Evolutionary conservation across 345 rosid species (phyloP), one percentile per base, ranked within the genome.

Genomic region (Gossypium stocksii): DNA sequence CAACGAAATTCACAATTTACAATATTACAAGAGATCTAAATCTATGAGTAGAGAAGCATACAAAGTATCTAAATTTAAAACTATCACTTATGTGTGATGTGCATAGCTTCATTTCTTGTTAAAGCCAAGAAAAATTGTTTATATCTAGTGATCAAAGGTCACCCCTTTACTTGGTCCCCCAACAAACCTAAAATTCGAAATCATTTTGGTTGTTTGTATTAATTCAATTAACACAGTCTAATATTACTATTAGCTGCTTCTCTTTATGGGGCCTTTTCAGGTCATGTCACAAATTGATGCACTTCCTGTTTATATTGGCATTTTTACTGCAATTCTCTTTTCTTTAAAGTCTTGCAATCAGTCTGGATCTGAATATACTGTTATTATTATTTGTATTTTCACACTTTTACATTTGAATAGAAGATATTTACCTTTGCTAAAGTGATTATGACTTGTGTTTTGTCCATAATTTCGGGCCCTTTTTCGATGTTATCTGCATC

Each of bases 361-460:
- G 1, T 45, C 4, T 20, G 49, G 41, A 22, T 66, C 71, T 66
- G 52, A 45, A 13, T 15, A n/a, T 56, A 19, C 19, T 56, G 9
- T 56, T 53, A 17, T 53, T 20, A 20, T 8, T 46, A 4, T 14
- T 22, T 66, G 25, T 3, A 4, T 66, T 43, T 66, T 45, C 34
- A 5, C 29, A 12, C 52, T 66, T 66, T 43, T 45, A 10, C 22
- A 44, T 64, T 66, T 45, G 34, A 45, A 49, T 45, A 53, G 22
- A 17, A 17, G 57, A 53, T 53, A 53, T 53, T 17, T 53, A 53
- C 22, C 57, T 16, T 46, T 66, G 38, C 71, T 66, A 46, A 66
- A 66, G 72, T 49, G 13, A 68, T 49, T 68, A 16, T 49, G 72
- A 68, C 43, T 25, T 23, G 72, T 48, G 41, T 25, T 68, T 48